Percentiles rank a stretch among this genome's conserved stretches.
Evolutionary conservation across 108 stramenopile genomes (phyloP).

Genomic region (Stephanodiscus triporus): DNA sequence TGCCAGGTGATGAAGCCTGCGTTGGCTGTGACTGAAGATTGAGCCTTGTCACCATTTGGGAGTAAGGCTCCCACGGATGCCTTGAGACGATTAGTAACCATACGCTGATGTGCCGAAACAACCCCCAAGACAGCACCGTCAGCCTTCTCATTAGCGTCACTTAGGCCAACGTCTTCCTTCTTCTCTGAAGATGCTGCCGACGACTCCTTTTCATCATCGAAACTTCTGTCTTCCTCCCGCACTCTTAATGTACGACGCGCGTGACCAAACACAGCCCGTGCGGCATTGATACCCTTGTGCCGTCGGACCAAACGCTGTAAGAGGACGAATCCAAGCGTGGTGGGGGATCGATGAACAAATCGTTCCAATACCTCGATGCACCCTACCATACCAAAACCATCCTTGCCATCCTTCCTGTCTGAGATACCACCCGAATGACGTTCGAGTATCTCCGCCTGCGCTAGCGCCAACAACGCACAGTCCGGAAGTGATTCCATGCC

Average conservation of each 20-base stretch:
- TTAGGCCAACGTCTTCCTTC: constrained; percentile 33
- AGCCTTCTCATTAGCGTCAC: constrained; percentile 25
- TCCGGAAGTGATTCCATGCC: constrained; percentile 75
- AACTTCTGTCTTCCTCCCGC: constrained; percentile 42
- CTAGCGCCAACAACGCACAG: constrained; percentile 69
- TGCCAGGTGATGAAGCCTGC: constrained; percentile 79
- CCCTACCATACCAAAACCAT: constrained; percentile 2
- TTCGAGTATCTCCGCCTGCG: constrained; percentile 77
- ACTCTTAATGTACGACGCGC: constrained; percentile 68
- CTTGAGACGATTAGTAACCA: constrained; percentile 82
- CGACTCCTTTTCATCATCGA: constrained; percentile 26
- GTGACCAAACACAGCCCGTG: constrained; percentile 72
- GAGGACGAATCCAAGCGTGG: constrained; percentile 76
- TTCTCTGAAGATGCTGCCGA: not conserved
- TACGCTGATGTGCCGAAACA: constrained; percentile 36
- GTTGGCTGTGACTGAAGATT: constrained; percentile 10
- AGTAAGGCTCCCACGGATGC: constrained; percentile 32
- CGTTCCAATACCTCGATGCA: constrained; percentile 66
- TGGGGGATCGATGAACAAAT: constrained; percentile 64
- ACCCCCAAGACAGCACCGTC: constrained; percentile 28
- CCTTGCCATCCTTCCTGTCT: constrained; percentile 21
- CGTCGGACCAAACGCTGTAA: constrained; percentile 76
- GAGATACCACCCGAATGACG: constrained; percentile 28
- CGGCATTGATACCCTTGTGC: constrained; percentile 73
- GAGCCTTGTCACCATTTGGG: not conserved